A percentile compares a stretch with the other conserved stretches of the same genome.
phyloP scores from a whole-genome alignment of 768 basidiomycete species.

The Podaxis sp. region DNA sequence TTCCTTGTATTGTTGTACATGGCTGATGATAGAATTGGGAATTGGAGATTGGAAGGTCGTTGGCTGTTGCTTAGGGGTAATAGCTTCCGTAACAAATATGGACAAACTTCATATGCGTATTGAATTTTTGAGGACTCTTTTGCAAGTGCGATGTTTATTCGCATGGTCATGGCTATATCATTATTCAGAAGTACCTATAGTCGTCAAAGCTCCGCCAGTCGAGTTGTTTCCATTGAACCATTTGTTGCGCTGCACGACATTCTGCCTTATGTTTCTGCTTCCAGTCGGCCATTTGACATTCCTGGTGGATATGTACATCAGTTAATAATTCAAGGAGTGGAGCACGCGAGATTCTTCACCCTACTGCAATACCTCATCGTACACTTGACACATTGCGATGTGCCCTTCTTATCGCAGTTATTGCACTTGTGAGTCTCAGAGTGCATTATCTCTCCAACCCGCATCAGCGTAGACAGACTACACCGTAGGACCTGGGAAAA shows the following conservation, averaged over 20 bases:
- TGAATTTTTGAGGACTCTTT: too few relatives aligned
- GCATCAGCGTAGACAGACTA: constrained; percentile 18
- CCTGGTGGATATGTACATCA: not conserved
- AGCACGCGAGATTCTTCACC: not conserved
- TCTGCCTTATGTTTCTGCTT: constrained; percentile 22
- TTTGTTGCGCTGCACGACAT: constrained; percentile 22
- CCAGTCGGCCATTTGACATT: constrained; percentile 24
- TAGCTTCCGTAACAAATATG: not conserved
- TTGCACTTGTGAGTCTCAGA: constrained; percentile 8
- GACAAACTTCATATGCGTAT: not conserved
- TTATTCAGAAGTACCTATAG: not conserved
- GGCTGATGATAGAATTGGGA: not conserved
- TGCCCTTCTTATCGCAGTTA: constrained; percentile 18
- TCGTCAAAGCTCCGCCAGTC: constrained; percentile 1
- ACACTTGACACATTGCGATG: constrained; percentile 10
- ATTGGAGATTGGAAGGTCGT: too few relatives aligned
- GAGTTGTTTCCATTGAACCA: constrained; percentile 24
- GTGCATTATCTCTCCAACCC: constrained; percentile 17
- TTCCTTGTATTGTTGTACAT: constrained; percentile 6
- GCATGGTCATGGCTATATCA: not conserved
- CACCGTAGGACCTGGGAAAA: constrained; percentile 16
- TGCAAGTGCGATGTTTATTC: too few relatives aligned
- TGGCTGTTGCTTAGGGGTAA: not conserved
- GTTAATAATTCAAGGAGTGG: not conserved
- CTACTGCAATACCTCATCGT: constrained; percentile 24